phyloP scores from a whole-genome alignment of 1,284 basidiomycete species.

The Phlebopus sp. region DNA sequence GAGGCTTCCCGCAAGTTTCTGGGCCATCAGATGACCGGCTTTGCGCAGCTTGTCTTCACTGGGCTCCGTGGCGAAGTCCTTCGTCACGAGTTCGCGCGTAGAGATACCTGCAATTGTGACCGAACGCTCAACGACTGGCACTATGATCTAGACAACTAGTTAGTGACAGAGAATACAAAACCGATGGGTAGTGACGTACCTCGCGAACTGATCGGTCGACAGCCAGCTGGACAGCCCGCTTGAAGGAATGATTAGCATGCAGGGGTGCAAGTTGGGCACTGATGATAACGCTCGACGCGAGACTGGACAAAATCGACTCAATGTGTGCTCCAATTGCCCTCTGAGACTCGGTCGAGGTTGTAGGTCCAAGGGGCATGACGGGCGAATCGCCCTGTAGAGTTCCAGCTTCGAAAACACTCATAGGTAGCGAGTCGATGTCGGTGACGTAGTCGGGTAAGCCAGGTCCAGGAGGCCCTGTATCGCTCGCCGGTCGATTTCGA shows the following conservation, averaged over 20 bases:
- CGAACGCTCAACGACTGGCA: conserved; percentile 98
- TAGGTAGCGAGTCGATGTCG: conserved; percentile 69
- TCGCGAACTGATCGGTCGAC: conserved; percentile 96
- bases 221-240: conserved; percentile 88
- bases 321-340: conserved; percentile 68
- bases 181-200: conserved; percentile 40
- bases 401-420: conserved; percentile 60
- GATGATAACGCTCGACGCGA: conserved; percentile 78
- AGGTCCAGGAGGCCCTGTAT: conserved; percentile 45
- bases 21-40: conserved; percentile 95
- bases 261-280: conserved; percentile 71
- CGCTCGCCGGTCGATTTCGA: conserved; percentile 63
- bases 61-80: conserved; percentile 95
- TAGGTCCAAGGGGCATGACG: conserved; percentile 54
- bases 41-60: conserved; percentile 90
- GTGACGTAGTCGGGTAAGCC: conserved; percentile 68
- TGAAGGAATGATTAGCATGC: conserved; percentile 80
- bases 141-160: conserved; percentile 67
- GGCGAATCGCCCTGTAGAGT: conserved; percentile 52
- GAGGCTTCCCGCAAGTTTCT: conserved; percentile 94
- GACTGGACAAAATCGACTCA: conserved; percentile 73
- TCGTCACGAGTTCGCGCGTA: conserved; percentile 91
- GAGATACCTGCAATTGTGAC: conserved; percentile 99
- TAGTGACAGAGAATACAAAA: conserved; percentile 1
- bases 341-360: conserved; percentile 56